These are phyloP conservation scores for Linum tenue DNA, from an alignment of 345 rosid species.

Conservation along the genomic window DNA sequence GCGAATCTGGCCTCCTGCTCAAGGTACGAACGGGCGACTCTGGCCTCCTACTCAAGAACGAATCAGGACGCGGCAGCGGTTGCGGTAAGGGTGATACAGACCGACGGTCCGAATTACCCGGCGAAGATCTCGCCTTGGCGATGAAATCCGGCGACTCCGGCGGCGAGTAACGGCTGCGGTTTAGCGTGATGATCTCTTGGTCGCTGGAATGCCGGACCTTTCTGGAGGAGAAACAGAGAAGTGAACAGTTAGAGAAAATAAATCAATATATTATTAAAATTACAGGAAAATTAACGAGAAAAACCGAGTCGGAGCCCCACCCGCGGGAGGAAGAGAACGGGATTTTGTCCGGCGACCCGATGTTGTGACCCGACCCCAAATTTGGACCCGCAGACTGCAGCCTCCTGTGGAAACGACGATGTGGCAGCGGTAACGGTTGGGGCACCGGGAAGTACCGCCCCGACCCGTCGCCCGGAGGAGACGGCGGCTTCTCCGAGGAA, in stretches of 20 bases:
- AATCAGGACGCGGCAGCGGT: not conserved
- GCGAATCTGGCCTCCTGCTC: not conserved
- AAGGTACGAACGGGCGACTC: not conserved
- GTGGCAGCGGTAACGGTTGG: conserved; percentile 57
- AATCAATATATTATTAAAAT: not conserved
- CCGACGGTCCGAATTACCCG: not conserved
- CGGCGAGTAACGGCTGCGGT: not conserved
- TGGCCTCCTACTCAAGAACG: not conserved
- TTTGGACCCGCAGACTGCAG: conserved; percentile 14
- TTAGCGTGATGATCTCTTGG: conserved; percentile 9
- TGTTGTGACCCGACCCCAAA: conserved; percentile 7
- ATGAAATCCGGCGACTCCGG: not conserved
- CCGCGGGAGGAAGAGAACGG: conserved; percentile 2
- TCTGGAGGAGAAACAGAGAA: conserved; percentile 16
- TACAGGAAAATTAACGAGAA: not conserved
- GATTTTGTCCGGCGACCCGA: conserved; percentile 20
- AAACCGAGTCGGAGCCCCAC: not conserved
- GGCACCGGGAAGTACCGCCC: conserved; percentile 41
- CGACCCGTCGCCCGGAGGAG: conserved; percentile 22
- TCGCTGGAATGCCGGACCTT: conserved; percentile 7
- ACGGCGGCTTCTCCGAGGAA: conserved; percentile 6
- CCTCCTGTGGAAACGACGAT: conserved; percentile 9
- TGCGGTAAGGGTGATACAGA: not conserved
- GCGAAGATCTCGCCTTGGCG: not conserved
- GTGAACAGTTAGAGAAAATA: not conserved